phyloP scores from a whole-genome alignment of 108 stramenopile genomes.

The Chaetoceros tenuissimus region DNA sequence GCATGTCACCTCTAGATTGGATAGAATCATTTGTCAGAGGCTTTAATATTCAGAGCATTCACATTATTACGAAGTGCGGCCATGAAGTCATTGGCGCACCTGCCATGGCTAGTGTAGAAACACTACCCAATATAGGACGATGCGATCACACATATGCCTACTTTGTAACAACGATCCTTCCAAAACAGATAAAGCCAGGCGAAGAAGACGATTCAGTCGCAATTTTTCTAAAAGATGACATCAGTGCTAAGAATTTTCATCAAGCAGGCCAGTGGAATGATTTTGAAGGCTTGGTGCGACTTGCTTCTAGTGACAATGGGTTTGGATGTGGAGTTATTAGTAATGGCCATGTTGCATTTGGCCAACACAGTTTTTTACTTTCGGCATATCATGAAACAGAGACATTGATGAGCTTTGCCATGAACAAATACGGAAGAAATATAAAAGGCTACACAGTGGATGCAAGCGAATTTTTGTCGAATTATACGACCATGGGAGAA shows the following conservation, averaged over 20 bases:
- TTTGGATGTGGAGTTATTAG: too few relatives aligned
- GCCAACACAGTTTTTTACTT: constrained; percentile 5
- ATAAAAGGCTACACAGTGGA: constrained; percentile 5
- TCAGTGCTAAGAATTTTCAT: constrained; percentile 7
- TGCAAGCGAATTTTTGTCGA: constrained; percentile 17
- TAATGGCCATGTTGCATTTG: too few relatives aligned
- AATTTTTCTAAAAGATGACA: constrained; percentile 27
- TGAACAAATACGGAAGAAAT: constrained; percentile 9
- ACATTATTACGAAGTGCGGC: constrained; percentile 26
- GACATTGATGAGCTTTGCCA: constrained; percentile 2
- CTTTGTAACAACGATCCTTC: constrained; percentile 17
- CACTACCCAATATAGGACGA: constrained; percentile 30
- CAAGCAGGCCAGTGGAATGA: constrained; percentile 10
- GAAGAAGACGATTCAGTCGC: constrained; percentile 15
- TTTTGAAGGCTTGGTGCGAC: constrained; percentile 1
- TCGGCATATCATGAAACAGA: constrained; percentile 19
- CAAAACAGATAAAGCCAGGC: background rate
- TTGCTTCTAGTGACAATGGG: too few relatives aligned
- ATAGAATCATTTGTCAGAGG: constrained; percentile 7
- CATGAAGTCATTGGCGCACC: constrained; percentile 17
- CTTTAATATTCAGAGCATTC: constrained; percentile 10
- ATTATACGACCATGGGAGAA: constrained; percentile 15
- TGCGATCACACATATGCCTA: constrained; percentile 34
- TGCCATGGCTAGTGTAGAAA: constrained; percentile 3
- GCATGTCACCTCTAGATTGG: background rate